These are phyloP conservation scores for Aquilaria agallochum DNA, from an alignment of 441 rosid species.

Conservation along the genomic window DNA sequence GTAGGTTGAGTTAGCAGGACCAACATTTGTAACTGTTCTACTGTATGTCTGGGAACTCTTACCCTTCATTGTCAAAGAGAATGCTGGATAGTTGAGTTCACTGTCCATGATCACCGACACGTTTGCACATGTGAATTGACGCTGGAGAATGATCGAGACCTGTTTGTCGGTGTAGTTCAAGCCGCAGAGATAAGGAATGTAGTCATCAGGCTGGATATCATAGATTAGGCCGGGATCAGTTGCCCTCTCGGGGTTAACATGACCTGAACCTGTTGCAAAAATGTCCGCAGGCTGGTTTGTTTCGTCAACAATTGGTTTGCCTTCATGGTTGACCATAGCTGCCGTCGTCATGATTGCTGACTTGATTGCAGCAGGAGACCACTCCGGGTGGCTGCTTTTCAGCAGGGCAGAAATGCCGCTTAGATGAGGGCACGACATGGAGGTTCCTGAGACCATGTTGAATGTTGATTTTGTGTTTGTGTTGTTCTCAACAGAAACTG, in stretches of 20 bases:
- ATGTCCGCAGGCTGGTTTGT: slow-evolving; percentile 25
- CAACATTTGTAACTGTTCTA: slow-evolving; percentile 51
- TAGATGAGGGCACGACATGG: slow-evolving; percentile 42
- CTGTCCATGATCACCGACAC: slow-evolving; percentile 30
- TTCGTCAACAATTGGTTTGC: slow-evolving; percentile 26
- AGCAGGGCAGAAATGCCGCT: slow-evolving; percentile 32
- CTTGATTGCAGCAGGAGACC: slow-evolving; percentile 38
- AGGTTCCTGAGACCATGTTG: slow-evolving; percentile 30
- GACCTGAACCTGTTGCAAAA: slow-evolving; percentile 46
- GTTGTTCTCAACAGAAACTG: slow-evolving; percentile 28
- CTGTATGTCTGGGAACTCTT: slow-evolving; percentile 32
- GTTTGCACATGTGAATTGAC: slow-evolving; percentile 25
- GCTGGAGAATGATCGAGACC: slow-evolving; percentile 23
- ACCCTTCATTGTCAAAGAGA: slow-evolving; percentile 20
- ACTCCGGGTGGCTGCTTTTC: slow-evolving; percentile 30
- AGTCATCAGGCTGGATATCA: slow-evolving; percentile 44
- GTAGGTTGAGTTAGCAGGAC: slow-evolving; percentile 28
- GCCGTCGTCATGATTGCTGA: slow-evolving; percentile 38
- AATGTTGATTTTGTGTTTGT: slow-evolving; percentile 26
- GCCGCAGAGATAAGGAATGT: slow-evolving; percentile 55
- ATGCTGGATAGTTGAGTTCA: slow-evolving; percentile 51
- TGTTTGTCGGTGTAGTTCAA: slow-evolving; percentile 29
- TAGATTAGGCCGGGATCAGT: slow-evolving; percentile 42
- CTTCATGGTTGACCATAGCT: slow-evolving; percentile 18
- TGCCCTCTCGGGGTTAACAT: slow-evolving; percentile 41